These are phyloP conservation scores for Dissophora ornata DNA, from an alignment of 192 early-diverging fungal species.

Conservation along the genomic window DNA sequence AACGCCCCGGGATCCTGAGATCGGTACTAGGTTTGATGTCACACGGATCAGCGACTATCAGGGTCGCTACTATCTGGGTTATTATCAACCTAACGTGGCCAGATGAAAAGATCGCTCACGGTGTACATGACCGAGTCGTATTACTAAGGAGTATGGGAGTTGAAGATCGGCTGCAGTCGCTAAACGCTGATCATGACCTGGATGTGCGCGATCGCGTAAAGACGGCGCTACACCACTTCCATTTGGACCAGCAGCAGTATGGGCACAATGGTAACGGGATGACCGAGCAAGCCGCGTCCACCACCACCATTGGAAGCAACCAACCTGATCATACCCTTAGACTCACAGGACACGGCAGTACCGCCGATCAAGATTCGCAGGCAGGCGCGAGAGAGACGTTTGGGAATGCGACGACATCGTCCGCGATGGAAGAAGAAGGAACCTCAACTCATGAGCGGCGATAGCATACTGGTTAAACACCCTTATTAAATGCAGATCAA, in stretches of 20 bases:
- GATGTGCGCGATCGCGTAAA: conserved; percentile 81
- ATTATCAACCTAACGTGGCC: conserved; percentile 81
- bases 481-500: too few relatives aligned
- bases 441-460: conserved; percentile 7
- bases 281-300: conserved; percentile 1
- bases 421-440: not conserved
- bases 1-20: conserved; percentile 60
- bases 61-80: conserved; percentile 75
- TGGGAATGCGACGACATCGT: not conserved
- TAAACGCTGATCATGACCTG: conserved; percentile 68
- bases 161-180: conserved; percentile 62
- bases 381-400: not conserved
- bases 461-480: not conserved
- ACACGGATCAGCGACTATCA: conserved; percentile 68
- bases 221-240: conserved; percentile 71
- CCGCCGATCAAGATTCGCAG: not conserved
- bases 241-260: conserved; percentile 27
- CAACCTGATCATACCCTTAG: not conserved
- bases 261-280: conserved; percentile 4
- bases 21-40: conserved; percentile 61
- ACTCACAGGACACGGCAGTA: not conserved
- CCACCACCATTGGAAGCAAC: conserved; percentile 1
- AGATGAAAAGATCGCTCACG: conserved; percentile 58
- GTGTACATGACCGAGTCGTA: conserved; percentile 58
- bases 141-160: conserved; percentile 67